A percentile compares a stretch with the other conserved stretches of the same genome.
Evolutionary conservation across 1,284 basidiomycete genomes (phyloP).

Genomic region (Phaffia rhodozyma): DNA sequence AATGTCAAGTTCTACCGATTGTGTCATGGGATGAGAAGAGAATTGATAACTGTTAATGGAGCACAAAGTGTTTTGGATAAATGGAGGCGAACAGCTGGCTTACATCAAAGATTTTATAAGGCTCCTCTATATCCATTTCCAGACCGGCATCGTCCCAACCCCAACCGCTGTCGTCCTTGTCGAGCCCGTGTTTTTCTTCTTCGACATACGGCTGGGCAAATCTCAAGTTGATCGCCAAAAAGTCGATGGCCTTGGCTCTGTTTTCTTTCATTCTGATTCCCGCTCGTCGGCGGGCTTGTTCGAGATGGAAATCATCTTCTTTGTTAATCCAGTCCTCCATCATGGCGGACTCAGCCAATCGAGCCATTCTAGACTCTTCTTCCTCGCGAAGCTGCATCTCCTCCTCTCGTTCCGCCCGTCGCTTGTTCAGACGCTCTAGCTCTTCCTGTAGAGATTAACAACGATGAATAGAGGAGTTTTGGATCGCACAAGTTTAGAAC

Average conservation of each 20-base stretch:
- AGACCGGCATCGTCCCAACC: constrained; percentile 67
- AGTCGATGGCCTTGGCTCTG: constrained; percentile 89
- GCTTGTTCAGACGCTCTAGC: constrained; percentile 75
- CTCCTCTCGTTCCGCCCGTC: constrained; percentile 81
- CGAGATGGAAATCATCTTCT: constrained; percentile 93
- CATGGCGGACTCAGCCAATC: constrained; percentile 82
- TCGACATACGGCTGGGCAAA: constrained; percentile 51
- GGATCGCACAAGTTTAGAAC: background rate
- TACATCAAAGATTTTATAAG: constrained; percentile 90
- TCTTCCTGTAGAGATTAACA: constrained; percentile 48
- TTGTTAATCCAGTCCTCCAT: constrained; percentile 98
- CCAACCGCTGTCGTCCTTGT: constrained; percentile 55
- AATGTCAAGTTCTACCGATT: constrained; percentile 59
- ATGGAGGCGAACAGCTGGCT: constrained; percentile 27
- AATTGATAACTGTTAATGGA: constrained; percentile 21
- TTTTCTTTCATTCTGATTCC: constrained; percentile 91
- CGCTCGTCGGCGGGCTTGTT: constrained; percentile 81
- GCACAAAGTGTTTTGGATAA: background rate
- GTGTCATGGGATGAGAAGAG: constrained; percentile 5
- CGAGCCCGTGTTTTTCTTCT: constrained; percentile 37
- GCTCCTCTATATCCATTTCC: constrained; percentile 96
- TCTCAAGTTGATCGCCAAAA: constrained; percentile 80
- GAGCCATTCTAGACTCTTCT: constrained; percentile 76
- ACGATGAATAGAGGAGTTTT: background rate
- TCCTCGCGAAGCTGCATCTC: constrained; percentile 80